These are phyloP conservation scores for Pestalotiopsis fici DNA, from an alignment of 2,329 filamentous ascomycete species.

Conservation along the genomic window DNA sequence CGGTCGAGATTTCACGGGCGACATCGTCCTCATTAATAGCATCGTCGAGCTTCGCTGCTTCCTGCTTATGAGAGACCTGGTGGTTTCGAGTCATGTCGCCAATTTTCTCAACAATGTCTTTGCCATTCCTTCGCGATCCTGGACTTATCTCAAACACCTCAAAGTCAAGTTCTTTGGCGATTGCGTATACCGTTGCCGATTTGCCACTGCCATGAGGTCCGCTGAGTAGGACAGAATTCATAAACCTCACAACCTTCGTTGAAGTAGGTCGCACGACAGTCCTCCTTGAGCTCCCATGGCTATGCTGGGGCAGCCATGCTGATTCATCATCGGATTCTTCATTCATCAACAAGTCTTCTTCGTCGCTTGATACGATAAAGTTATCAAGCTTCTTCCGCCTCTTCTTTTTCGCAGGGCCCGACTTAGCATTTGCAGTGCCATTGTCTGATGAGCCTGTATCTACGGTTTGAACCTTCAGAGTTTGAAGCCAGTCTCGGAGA, in stretches of 20 bases:
- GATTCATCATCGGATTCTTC: constrained; percentile 66
- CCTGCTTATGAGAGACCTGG: constrained; percentile 64
- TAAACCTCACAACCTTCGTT: constrained; percentile 51
- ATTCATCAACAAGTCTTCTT: constrained; percentile 70
- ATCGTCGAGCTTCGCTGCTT: constrained; percentile 24
- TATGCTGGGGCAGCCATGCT: constrained; percentile 39
- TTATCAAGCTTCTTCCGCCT: constrained; percentile 76
- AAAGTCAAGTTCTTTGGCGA: constrained; percentile 88
- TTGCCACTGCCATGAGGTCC: constrained; percentile 91
- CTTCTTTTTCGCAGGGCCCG: constrained; percentile 58
- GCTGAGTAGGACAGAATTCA: constrained; percentile 84
- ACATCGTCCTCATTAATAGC: constrained; percentile 45
- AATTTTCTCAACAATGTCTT: constrained; percentile 86
- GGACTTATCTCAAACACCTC: constrained; percentile 95
- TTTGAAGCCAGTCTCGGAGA: constrained; percentile 79
- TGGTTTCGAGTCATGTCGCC: constrained; percentile 98
- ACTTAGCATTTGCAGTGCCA: constrained; percentile 31
- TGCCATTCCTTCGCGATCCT: constrained; percentile 79
- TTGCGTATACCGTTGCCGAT: constrained; percentile 87
- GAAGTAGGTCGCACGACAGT: constrained; percentile 52
- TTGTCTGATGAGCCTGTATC: constrained; percentile 55
- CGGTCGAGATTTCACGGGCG: constrained; percentile 61
- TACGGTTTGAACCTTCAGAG: constrained; percentile 75
- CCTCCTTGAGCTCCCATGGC: constrained; percentile 44
- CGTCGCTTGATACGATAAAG: constrained; percentile 78